Evolutionary conservation across 208 protist genomes (phyloP), one percentile per base, ranked within the genome.

Genomic region (Crithidia fasciculata): DNA sequence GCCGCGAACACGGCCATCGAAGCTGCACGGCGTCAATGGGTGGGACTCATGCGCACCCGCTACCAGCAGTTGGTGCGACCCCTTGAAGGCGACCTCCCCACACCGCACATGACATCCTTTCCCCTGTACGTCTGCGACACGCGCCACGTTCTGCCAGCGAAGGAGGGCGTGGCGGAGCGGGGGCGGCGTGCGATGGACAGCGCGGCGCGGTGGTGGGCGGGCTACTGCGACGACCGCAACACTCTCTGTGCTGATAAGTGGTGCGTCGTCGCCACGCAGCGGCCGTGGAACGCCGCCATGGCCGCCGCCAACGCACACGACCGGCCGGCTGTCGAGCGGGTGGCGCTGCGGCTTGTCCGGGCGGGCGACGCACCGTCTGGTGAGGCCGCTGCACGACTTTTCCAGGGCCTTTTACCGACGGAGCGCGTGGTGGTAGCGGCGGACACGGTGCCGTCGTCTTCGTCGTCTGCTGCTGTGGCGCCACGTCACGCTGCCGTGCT

Each of bases 11-110:
- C 80, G 67, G 65, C 80, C 61, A 40, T 59, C 3, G 59, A 74
- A 5, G 28, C 19, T 12, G 10, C 75, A 60, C 77, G 78, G 8
- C 37, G 36, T 15, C 73, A 75, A 40, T 93, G 88, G 88, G 44
- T 64, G 4, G 45, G 28, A 28, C 76, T 90, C 43, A 89, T 90
- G 84, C 70, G 63, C 58, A 54, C 43, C 4, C 74, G 80, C 36
- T 90, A 94, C 74, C 72, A 81, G 53, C 76, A 74, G 53, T 63
- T 92, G n/a, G 78, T 94, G 44, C 80, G 69, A n/a, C 89, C 89
- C 7, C 59, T 94, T 49, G 81, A 86, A 65, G 69, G 59, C 4
- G 59, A 87, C 40, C 80, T 92, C 37, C 89, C 89, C 2, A 57
- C 78, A 8, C 79, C 81, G 9, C 72, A 81, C 69, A 65, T 74